These are phyloP conservation scores for Pichia exigua DNA, from an alignment of 805 yeast genomes.

Conservation along the genomic window DNA sequence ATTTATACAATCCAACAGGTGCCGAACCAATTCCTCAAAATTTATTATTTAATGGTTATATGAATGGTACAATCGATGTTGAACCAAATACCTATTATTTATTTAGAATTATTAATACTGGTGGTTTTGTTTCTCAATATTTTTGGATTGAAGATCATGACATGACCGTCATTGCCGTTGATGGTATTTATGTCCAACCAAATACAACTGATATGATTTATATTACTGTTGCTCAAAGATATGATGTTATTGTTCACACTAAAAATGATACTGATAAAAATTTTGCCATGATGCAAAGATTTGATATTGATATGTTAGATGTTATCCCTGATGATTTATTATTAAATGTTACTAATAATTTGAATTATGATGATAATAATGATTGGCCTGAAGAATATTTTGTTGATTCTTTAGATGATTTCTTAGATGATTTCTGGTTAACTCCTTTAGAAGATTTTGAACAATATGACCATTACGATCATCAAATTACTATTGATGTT, in stretches of 20 bases:
- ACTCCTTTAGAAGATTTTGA: constrained; percentile 53
- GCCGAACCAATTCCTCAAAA: constrained; percentile 94
- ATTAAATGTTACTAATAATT: constrained; percentile 67
- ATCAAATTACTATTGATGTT: constrained; percentile 61
- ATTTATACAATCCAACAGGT: constrained; percentile 85
- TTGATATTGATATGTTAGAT: constrained; percentile 84
- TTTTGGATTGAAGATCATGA: constrained; percentile 83
- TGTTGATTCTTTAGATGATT: constrained; percentile 39
- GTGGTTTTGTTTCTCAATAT: constrained; percentile 89
- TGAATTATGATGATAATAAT: constrained; percentile 40
- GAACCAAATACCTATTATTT: constrained; percentile 81
- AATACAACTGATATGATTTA: constrained; percentile 63
- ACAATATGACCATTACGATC: constrained; percentile 59
- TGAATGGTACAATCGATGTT: constrained; percentile 67
- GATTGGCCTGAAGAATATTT: constrained; percentile 30
- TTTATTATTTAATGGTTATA: constrained; percentile 74
- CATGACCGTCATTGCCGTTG: constrained; percentile 82
- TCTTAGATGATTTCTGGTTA: constrained; percentile 72
- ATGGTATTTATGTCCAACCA: constrained; percentile 80
- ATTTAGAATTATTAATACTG: constrained; percentile 73
- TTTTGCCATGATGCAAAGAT: constrained; percentile 73
- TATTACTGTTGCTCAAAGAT: constrained; percentile 89
- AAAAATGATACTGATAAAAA: constrained; percentile 54
- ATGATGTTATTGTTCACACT: constrained; percentile 70
- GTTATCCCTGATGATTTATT: constrained; percentile 52